Evolutionary conservation across 345 rosid genomes (phyloP).

Genomic region (Eucalyptus regnans): DNA sequence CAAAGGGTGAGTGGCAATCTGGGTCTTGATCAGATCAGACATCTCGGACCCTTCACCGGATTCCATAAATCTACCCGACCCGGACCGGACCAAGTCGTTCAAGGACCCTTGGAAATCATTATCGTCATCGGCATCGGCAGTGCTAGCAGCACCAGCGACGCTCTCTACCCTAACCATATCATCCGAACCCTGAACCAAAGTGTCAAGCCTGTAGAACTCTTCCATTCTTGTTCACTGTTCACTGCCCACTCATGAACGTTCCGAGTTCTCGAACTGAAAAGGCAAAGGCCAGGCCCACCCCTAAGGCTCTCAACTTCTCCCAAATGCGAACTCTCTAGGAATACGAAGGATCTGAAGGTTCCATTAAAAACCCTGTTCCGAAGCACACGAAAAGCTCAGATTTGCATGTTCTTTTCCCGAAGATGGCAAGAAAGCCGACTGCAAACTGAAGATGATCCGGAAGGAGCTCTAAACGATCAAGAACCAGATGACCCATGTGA

Average conservation of each 20-base stretch:
- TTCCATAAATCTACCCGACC: constrained; percentile 1
- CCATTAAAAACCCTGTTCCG: neutral
- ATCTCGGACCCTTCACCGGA: neutral
- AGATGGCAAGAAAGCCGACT: neutral
- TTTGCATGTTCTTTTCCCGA: neutral
- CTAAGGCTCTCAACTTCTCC: neutral
- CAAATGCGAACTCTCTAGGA: neutral
- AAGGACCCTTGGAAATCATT: neutral
- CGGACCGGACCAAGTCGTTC: neutral
- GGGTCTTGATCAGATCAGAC: constrained; percentile 40
- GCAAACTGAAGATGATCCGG: neutral
- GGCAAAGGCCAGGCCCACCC: neutral
- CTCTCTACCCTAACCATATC: neutral
- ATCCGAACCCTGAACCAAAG: neutral
- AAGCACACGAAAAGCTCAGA: neutral
- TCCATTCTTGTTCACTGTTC: neutral
- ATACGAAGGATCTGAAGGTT: neutral
- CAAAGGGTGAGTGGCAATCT: constrained; percentile 54
- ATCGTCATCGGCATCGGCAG: neutral
- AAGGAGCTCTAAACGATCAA: neutral
- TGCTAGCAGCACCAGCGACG: neutral
- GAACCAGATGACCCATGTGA: neutral
- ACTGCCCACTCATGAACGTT: neutral
- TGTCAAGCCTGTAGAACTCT: neutral
- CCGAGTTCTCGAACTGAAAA: neutral